Conservation (phyloP, 1,284 basidiomycete species). For the Lentinula novae-zelandiae region DNA sequence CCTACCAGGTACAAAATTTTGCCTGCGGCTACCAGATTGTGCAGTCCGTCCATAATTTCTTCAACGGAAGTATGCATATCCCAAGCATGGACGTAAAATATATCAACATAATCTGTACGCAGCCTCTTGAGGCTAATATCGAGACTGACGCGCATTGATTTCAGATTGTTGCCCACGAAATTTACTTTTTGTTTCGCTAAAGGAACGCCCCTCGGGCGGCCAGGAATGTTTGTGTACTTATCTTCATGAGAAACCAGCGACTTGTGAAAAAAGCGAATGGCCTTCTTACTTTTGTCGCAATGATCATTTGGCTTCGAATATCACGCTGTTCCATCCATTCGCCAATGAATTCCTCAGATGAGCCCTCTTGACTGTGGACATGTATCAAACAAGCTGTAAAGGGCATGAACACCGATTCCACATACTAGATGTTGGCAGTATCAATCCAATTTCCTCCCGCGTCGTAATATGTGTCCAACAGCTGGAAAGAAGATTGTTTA, state of each 20-base stretch:
- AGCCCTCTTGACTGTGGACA: conserved; percentile 5
- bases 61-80: conserved; percentile 13
- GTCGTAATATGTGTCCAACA: conserved; percentile 7
- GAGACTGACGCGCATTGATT: conserved; percentile 8
- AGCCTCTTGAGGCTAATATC: conserved; percentile 6
- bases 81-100: conserved; percentile 18
- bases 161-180: conserved; percentile 9
- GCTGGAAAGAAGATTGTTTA: conserved; percentile 1
- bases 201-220: neutral
- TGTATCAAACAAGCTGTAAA: neutral
- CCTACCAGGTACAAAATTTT: conserved; percentile 11
- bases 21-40: conserved; percentile 3
- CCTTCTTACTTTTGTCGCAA: conserved; percentile 5
- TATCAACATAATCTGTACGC: conserved; percentile 8
- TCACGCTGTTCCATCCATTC: conserved; percentile 11
- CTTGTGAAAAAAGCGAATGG: neutral
- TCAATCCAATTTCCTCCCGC: conserved; percentile 11
- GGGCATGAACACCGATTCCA: neutral
- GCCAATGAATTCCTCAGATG: conserved; percentile 10
- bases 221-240: conserved; percentile 9
- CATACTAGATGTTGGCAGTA: conserved; percentile 11
- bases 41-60: conserved; percentile 14
- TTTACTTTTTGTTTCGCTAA: conserved; percentile 6
- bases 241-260: neutral
- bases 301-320: conserved; percentile 9